These are phyloP conservation scores for Grigorovia humatica DNA, from an alignment of 805 yeast genomes.

Conservation along the genomic window DNA sequence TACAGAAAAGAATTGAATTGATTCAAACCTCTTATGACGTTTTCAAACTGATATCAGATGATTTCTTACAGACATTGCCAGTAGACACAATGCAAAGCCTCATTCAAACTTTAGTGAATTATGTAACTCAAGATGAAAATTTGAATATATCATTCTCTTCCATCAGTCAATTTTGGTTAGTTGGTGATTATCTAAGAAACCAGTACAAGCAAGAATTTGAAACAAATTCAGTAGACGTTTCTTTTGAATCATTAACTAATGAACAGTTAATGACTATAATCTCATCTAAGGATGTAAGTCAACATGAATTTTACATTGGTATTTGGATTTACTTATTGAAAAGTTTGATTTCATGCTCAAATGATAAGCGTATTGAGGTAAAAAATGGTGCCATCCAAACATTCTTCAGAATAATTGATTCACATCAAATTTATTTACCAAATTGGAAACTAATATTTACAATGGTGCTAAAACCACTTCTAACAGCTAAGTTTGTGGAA, in stretches of 20 bases:
- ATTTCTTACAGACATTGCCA: constrained; percentile 68
- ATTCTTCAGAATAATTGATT: constrained; percentile 67
- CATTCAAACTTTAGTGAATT: constrained; percentile 62
- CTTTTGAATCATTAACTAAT: constrained; percentile 3
- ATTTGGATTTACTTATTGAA: constrained; percentile 58
- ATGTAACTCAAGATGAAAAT: constrained; percentile 61
- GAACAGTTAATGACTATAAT: constrained; percentile 23
- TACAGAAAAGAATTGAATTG: constrained; percentile 42
- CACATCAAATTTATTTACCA: constrained; percentile 49
- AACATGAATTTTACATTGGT: constrained; percentile 27
- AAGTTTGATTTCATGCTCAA: constrained; percentile 51
- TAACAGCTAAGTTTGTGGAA: constrained; percentile 23
- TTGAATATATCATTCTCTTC: constrained; percentile 85
- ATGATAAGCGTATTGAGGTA: constrained; percentile 65
- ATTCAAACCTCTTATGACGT: constrained; percentile 65
- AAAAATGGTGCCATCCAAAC: constrained; percentile 87
- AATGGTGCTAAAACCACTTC: constrained; percentile 49
- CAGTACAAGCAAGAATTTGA: constrained; percentile 3
- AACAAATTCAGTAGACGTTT: not conserved
- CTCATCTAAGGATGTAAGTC: constrained; percentile 10
- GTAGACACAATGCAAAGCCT: constrained; percentile 49
- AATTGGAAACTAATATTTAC: constrained; percentile 62
- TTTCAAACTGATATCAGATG: constrained; percentile 74
- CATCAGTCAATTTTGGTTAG: constrained; percentile 83
- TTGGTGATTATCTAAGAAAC: constrained; percentile 62